Conservation (phyloP, 1,284 basidiomycete genomes). For the Lignosus rhinocerotis region DNA sequence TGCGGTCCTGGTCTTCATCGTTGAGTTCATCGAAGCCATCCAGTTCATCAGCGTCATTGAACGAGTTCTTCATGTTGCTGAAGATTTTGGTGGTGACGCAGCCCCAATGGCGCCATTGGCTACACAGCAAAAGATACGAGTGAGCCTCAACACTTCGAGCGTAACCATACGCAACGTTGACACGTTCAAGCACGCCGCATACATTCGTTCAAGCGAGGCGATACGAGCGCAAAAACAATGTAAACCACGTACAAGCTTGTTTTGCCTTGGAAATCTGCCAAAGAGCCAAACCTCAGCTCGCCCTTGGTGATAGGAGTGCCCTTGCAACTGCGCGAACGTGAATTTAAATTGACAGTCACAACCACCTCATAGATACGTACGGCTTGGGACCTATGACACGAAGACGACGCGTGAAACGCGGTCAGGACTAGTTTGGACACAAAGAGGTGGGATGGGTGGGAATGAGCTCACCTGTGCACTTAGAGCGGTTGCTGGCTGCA, state of each 20-base stretch:
- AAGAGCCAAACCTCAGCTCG: slow-evolving; percentile 69
- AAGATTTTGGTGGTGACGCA: slow-evolving; percentile 75
- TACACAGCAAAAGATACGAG: slow-evolving; percentile 29
- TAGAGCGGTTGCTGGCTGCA: slow-evolving; percentile 63
- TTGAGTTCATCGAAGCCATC: slow-evolving; percentile 73
- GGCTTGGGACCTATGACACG: slow-evolving; percentile 70
- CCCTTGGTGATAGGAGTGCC: slow-evolving; percentile 78
- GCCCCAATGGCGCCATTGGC: slow-evolving; percentile 82
- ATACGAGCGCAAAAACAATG: background rate
- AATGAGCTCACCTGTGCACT: slow-evolving; percentile 74
- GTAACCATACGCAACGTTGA: background rate
- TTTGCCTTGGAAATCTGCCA: slow-evolving; percentile 76
- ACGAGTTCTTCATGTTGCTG: slow-evolving; percentile 68
- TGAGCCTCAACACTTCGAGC: background rate
- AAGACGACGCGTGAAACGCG: slow-evolving; percentile 32
- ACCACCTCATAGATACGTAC: slow-evolving; percentile 55
- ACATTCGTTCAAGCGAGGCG: background rate
- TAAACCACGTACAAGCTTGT: slow-evolving; percentile 62
- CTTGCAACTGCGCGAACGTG: slow-evolving; percentile 19
- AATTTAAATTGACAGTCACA: slow-evolving; percentile 13
- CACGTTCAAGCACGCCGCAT: background rate
- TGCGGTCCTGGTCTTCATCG: slow-evolving; percentile 63
- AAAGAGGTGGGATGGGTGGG: slow-evolving; percentile 21
- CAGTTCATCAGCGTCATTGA: slow-evolving; percentile 61
- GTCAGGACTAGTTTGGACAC: slow-evolving; percentile 23